Base-by-base conservation (phyloP, 208 protist species). In the Phytomonas francai region DNA sequence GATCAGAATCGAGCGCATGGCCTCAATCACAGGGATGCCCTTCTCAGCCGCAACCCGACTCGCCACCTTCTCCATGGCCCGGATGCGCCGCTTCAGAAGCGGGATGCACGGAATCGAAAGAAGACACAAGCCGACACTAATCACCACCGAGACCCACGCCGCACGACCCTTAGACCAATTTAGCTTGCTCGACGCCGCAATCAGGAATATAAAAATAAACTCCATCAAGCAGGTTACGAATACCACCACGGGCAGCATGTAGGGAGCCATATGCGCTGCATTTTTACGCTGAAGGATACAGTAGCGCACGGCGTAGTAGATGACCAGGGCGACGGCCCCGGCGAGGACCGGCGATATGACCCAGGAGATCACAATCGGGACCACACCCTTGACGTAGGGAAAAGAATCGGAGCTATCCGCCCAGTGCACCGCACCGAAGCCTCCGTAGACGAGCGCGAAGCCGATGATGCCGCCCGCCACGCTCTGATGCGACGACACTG, bases 361-460 rank as follows among this genome's bases (percentile, higher is more conserved):
- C 81, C 85, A 91, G 59, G 81, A 87, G 31, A 74, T 59, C 31
- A 85, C 62, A 70, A 88, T 91, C 5, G 85, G 81, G 27, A 74
- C 80, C 54, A 87, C 34, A 25, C 85, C 85, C 0, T 45, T 67
- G 19, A 90, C 72, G 68, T 80, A 87, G 39, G 84, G 81, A 71
- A 87, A 85, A 22, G 49, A 59, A 34, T 67, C 59, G 59, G 73
- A 82, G 66, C 45, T 57, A 59, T 73, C 76, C 9, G 81, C 79
- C 76, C 81, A 90, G 57, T 77, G 79, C 2, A 87, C 79, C 36
- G 74, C 73, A 51, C 71, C 67, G 28, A 59, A 67, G 28, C 81
- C 79, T 62, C 79, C 85, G 73, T 82, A 86, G 33, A 85, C 85
- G 51, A 91, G 72, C 67, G 81, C 76, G 70, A 91, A 91, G 51